Percentiles rank a stretch among this genome's conserved stretches.
phyloP scores from a whole-genome alignment of 345 rosid species.

The Brassica napus region DNA sequence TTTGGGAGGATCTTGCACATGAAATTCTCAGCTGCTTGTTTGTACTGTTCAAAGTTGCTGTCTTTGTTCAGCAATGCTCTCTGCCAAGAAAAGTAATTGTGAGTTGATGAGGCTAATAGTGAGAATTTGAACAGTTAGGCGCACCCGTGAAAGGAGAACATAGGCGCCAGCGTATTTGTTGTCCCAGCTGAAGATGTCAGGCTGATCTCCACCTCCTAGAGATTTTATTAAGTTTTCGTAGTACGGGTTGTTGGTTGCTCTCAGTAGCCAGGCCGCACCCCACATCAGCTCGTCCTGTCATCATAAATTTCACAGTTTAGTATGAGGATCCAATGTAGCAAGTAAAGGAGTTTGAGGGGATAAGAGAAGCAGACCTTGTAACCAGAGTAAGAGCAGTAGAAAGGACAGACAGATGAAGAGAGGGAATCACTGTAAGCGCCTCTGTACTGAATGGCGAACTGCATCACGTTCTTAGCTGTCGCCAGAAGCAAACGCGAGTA shows the following conservation, averaged over 20 bases:
- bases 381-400: constrained; percentile 91
- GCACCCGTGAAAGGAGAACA: constrained; percentile 75
- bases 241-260: constrained; percentile 63
- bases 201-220: constrained; percentile 70
- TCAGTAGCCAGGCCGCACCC: constrained; percentile 73
- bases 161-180: constrained; percentile 87
- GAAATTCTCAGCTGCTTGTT: constrained; percentile 73
- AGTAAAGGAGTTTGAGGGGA: constrained; percentile 8
- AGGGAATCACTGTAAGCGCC: constrained; percentile 88
- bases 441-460: constrained; percentile 71
- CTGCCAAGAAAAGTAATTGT: constrained; percentile 42
- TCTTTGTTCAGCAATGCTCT: constrained; percentile 59
- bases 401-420: constrained; percentile 76
- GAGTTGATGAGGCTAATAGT: not conserved
- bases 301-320: not conserved
- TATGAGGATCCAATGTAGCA: not conserved
- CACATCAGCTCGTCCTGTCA: constrained; percentile 81
- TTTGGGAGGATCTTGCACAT: constrained; percentile 82
- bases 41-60: constrained; percentile 58
- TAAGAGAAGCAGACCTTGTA: constrained; percentile 53
- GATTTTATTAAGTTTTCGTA: constrained; percentile 64
- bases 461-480: constrained; percentile 67
- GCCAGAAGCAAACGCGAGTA: constrained; percentile 54
- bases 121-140: not conserved
- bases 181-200: constrained; percentile 94